Base-by-base conservation (phyloP, 78 protist species). In the Dictyostelium intermedium region DNA sequence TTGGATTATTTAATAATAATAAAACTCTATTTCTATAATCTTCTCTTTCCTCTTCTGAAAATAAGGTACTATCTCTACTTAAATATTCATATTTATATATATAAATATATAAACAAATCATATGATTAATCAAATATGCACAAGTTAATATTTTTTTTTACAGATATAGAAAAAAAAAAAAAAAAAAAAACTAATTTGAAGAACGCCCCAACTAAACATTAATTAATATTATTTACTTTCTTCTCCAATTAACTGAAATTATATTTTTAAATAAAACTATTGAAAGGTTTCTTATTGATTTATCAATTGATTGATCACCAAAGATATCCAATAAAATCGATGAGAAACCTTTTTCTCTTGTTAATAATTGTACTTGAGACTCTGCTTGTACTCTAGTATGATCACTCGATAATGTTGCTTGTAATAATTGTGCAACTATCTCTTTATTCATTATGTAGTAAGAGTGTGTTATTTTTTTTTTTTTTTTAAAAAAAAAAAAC, bases 141-240 rank as follows among this genome's bases (percentile, higher is more conserved):
- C 11, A 56, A 63, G n/a, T 25, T 3, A 56, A 27, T 66, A 27
- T 11, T 23, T 60, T 6, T 14, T 60, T n/a, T n/a, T n/a, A n/a
- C n/a, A n/a, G n/a, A n/a, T n/a, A n/a, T n/a, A n/a, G n/a, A n/a
- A n/a, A n/a, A n/a, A n/a, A n/a, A n/a, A n/a, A n/a, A n/a, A n/a
- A n/a, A n/a, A n/a, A n/a, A n/a, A n/a, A n/a, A n/a, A n/a, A n/a
- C n/a, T n/a, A n/a, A n/a, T n/a, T n/a, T n/a, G n/a, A n/a, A n/a
- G n/a, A n/a, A n/a, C n/a, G n/a, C n/a, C n/a, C n/a, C n/a, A n/a
- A n/a, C n/a, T n/a, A n/a, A n/a, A n/a, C n/a, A n/a, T n/a, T n/a
- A n/a, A n/a, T n/a, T n/a, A n/a, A n/a, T n/a, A 25, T 60, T 16
- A 60, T 25, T 61, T 85, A 85, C 92, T 85, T 85, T 53, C 78